Conservation (phyloP, 2,329 filamentous ascomycete genomes). For the Botrytis paeoniae region DNA sequence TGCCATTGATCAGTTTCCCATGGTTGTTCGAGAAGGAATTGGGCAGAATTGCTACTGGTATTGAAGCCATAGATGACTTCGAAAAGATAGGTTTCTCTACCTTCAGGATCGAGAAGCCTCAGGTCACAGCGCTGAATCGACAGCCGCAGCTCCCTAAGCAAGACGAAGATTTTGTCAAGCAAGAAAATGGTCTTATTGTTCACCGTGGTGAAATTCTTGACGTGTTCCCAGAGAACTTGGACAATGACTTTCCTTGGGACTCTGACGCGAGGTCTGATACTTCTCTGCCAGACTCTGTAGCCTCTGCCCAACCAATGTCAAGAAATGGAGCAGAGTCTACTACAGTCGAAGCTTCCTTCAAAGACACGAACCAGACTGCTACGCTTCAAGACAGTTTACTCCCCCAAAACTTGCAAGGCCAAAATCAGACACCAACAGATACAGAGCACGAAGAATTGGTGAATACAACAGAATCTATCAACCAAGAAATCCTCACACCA, state of each 20-base stretch:
- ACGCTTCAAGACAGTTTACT: neutral
- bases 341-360: neutral
- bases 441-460: neutral
- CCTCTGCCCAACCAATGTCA: neutral
- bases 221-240: conserved; percentile 29
- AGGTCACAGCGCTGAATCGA: conserved; percentile 14
- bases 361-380: neutral
- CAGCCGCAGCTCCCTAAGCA: conserved; percentile 5
- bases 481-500: neutral
- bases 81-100: conserved; percentile 28
- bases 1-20: conserved; percentile 89
- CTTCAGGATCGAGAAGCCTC: conserved; percentile 21
- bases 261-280: neutral
- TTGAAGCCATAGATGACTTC: conserved; percentile 27
- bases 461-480: neutral
- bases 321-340: no score
- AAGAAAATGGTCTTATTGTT: conserved; percentile 34
- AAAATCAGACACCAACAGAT: neutral
- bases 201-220: conserved; percentile 38
- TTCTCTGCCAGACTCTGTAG: neutral
- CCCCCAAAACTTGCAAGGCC: neutral
- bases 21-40: conserved; percentile 82
- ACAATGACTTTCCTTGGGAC: neutral
- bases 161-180: conserved; percentile 33
- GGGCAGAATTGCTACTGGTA: conserved; percentile 60